phyloP scores from a whole-genome alignment of 805 yeast genomes.

The Yamadazyma laniorum region DNA sequence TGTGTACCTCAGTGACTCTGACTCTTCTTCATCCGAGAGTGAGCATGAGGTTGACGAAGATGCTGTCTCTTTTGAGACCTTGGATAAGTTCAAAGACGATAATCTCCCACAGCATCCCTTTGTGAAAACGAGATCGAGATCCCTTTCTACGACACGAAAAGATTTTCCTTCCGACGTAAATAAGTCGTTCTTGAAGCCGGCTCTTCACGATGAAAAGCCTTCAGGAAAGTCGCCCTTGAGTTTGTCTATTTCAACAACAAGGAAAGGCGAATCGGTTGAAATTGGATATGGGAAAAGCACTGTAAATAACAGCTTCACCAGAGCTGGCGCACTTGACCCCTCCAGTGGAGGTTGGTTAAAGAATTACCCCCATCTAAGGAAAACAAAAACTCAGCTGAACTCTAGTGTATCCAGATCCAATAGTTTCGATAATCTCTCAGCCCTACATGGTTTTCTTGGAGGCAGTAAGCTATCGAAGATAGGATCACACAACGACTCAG shows the following conservation, averaged over 20 bases:
- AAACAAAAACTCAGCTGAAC: slow-evolving; percentile 8
- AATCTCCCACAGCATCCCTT: slow-evolving; percentile 24
- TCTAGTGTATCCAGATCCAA: slow-evolving; percentile 9
- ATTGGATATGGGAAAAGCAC: slow-evolving; percentile 40
- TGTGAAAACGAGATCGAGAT: slow-evolving; percentile 26
- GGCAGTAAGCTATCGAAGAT: slow-evolving; percentile 11
- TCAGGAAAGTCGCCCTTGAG: slow-evolving; percentile 30
- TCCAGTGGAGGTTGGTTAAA: slow-evolving; percentile 24
- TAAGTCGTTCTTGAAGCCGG: slow-evolving; percentile 6
- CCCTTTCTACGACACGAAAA: slow-evolving; percentile 11
- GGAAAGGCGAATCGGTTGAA: slow-evolving; percentile 77
- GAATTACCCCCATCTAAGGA: slow-evolving; percentile 23
- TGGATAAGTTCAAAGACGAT: slow-evolving; percentile 19
- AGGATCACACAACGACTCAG: slow-evolving; percentile 10
- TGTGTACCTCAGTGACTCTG: slow-evolving; percentile 65
- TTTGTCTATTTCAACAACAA: slow-evolving; percentile 80
- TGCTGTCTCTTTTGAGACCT: slow-evolving; percentile 15
- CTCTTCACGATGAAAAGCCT: slow-evolving; percentile 1
- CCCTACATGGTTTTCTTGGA: slow-evolving; percentile 13
- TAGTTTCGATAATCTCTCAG: slow-evolving; percentile 14
- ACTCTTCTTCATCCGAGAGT: slow-evolving; percentile 32
- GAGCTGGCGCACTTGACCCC: slow-evolving; percentile 9
- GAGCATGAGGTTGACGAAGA: slow-evolving; percentile 29
- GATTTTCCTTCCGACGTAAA: slow-evolving; percentile 4
- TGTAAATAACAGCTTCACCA: neutral